phyloP scores from a whole-genome alignment of 495 filamentous ascomycete genomes.

The Tuber umbilicatum region DNA sequence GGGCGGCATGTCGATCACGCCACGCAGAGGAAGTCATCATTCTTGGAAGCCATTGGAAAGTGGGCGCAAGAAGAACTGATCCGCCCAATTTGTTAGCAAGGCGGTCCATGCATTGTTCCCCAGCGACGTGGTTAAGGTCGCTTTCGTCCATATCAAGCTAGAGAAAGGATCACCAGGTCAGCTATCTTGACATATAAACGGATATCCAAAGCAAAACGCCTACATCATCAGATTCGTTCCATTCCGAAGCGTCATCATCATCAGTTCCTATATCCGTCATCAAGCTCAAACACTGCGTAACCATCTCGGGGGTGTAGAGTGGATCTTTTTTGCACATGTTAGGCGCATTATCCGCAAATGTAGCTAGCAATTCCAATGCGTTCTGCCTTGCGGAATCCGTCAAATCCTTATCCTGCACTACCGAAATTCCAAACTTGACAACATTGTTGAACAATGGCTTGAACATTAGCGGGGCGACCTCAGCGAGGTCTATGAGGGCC shows the following conservation, averaged over 20 bases:
- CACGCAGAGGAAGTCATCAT: constrained; percentile 96
- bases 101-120: constrained; percentile 97
- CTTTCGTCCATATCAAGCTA: constrained; percentile 91
- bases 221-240: constrained; percentile 88
- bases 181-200: constrained; percentile 11
- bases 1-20: constrained; percentile 91
- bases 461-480: constrained; percentile 92
- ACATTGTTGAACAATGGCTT: constrained; percentile 81
- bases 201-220: constrained; percentile 42
- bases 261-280: constrained; percentile 98
- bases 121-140: constrained; percentile 94
- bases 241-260: constrained; percentile 90
- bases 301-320: constrained; percentile 88
- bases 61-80: constrained; percentile 75
- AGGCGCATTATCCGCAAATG: constrained; percentile 90
- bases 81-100: constrained; percentile 96
- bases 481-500: constrained; percentile 86
- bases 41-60: constrained; percentile 90
- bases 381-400: constrained; percentile 86
- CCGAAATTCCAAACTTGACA: constrained; percentile 82
- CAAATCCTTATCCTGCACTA: constrained; percentile 92
- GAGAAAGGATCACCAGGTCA: constrained; percentile 21
- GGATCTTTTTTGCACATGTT: constrained; percentile 90
- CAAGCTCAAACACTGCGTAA: constrained; percentile 93
- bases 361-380: constrained; percentile 92